Evolutionary conservation across 2,329 filamentous ascomycete species (phyloP).

Genomic region (Allantophomopsis lycopodina): DNA sequence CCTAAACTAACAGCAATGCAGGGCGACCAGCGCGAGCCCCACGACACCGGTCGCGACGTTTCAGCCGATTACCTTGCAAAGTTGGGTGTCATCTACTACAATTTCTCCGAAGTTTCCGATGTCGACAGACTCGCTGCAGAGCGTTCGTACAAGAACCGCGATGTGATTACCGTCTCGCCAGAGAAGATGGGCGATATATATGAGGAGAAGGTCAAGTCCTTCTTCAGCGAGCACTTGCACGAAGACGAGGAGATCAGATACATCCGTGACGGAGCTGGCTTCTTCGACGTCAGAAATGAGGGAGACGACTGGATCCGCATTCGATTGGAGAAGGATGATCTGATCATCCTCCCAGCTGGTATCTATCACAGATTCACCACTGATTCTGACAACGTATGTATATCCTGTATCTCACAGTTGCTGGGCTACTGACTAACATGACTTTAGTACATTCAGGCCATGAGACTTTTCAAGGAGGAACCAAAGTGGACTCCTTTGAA

Average conservation of each 20-base stretch:
- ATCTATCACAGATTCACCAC: slow-evolving; percentile 98
- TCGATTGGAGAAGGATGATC: slow-evolving; percentile 67
- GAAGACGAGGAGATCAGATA: slow-evolving; percentile 98
- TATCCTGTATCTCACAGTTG: slow-evolving; percentile 1
- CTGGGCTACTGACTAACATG: slow-evolving; percentile 2
- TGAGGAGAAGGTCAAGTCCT: slow-evolving; percentile 84
- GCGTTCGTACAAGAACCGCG: slow-evolving; percentile 85
- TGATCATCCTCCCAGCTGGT: slow-evolving; percentile 86
- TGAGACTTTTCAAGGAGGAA: slow-evolving; percentile 96
- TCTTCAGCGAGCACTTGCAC: slow-evolving; percentile 92
- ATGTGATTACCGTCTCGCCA: slow-evolving; percentile 83
- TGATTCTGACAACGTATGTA: slow-evolving; percentile 73
- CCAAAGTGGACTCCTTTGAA: slow-evolving; percentile 97
- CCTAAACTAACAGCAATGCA: slow-evolving; percentile 22
- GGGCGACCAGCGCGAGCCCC: slow-evolving; percentile 87
- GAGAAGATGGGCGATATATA: slow-evolving; percentile 74
- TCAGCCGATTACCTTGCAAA: slow-evolving; percentile 49
- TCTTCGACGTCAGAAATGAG: slow-evolving; percentile 79
- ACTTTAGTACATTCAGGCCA: slow-evolving; percentile 76
- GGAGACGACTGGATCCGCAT: slow-evolving; percentile 86
- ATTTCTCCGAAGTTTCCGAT: slow-evolving; percentile 44
- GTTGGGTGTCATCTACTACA: slow-evolving; percentile 71
- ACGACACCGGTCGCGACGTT: slow-evolving; percentile 70
- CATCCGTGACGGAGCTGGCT: slow-evolving; percentile 76
- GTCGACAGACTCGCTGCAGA: slow-evolving; percentile 64